Evolutionary conservation across 129 eudicot genomes (phyloP).

Genomic region (Ambrosia artemisiifolia): DNA sequence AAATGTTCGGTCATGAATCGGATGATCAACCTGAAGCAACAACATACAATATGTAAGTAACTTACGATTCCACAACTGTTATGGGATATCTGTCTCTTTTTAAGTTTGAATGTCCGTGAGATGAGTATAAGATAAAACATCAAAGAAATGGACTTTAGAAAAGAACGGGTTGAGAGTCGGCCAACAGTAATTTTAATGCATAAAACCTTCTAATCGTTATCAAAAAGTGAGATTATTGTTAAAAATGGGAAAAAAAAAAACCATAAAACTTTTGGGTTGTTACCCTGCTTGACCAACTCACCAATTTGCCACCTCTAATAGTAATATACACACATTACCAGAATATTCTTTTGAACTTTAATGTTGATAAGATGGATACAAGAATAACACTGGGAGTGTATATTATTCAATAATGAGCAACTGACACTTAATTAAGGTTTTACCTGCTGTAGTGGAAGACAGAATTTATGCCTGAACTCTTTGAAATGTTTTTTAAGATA

Average conservation of each 20-base stretch:
- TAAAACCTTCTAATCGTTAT: too few relatives aligned
- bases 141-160: neutral
- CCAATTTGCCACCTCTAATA: neutral
- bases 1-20: conserved; percentile 54
- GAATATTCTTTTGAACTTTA: neutral
- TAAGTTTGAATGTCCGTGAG: too few relatives aligned
- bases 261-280: neutral
- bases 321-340: neutral
- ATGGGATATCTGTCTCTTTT: neutral
- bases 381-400: neutral
- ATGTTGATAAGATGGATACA: neutral
- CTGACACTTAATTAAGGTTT: neutral
- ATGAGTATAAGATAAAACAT: neutral
- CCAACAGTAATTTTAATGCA: too few relatives aligned
- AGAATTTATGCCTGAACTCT: conserved; percentile 50
- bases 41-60: neutral
- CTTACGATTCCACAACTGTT: neutral
- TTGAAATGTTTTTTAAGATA: conserved; percentile 52
- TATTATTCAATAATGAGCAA: neutral
- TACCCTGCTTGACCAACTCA: neutral
- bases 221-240: too few relatives aligned
- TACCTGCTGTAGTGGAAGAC: conserved; percentile 52
- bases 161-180: neutral
- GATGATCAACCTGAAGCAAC: conserved; percentile 42
- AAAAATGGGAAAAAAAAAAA: too few relatives aligned